These are phyloP conservation scores for Myxozyma melibiosi DNA, from an alignment of 805 yeast species.

Conservation along the genomic window DNA sequence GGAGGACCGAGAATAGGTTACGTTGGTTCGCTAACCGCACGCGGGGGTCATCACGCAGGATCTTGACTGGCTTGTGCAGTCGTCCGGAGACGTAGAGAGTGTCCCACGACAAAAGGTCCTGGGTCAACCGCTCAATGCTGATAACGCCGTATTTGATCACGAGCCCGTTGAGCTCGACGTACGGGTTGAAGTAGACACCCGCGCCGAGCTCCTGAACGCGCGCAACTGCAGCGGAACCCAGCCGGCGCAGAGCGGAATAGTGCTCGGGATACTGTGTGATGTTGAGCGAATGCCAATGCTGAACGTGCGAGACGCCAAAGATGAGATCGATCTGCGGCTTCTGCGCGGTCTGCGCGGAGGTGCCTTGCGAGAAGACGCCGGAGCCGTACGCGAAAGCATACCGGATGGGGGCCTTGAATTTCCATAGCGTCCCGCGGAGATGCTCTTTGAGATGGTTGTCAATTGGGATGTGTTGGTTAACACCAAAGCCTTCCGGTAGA, in stretches of 20 bases:
- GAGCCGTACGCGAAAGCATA: conserved; percentile 94
- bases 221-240: conserved; percentile 63
- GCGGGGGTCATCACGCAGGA: conserved; percentile 64
- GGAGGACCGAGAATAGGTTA: conserved; percentile 76
- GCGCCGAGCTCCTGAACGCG: conserved; percentile 73
- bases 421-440: conserved; percentile 53
- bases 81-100: conserved; percentile 89
- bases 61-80: conserved; percentile 88
- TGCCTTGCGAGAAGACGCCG: conserved; percentile 82
- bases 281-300: conserved; percentile 76
- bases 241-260: conserved; percentile 65
- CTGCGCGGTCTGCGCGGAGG: conserved; percentile 30
- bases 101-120: conserved; percentile 82
- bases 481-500: conserved; percentile 60
- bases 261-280: conserved; percentile 68
- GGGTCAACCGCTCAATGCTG: conserved; percentile 58
- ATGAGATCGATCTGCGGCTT: conserved; percentile 84
- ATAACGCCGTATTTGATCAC: conserved; percentile 86
- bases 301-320: conserved; percentile 73
- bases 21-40: conserved; percentile 69
- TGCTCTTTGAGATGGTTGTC: conserved; percentile 49
- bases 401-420: conserved; percentile 70
- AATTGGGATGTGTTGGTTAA: conserved; percentile 57
- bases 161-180: conserved; percentile 61
- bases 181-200: conserved; percentile 94